Percentiles rank a stretch among this genome's conserved stretches.
phyloP scores from a whole-genome alignment of 495 filamentous ascomycete genomes.

The Penicillium odoratum region DNA sequence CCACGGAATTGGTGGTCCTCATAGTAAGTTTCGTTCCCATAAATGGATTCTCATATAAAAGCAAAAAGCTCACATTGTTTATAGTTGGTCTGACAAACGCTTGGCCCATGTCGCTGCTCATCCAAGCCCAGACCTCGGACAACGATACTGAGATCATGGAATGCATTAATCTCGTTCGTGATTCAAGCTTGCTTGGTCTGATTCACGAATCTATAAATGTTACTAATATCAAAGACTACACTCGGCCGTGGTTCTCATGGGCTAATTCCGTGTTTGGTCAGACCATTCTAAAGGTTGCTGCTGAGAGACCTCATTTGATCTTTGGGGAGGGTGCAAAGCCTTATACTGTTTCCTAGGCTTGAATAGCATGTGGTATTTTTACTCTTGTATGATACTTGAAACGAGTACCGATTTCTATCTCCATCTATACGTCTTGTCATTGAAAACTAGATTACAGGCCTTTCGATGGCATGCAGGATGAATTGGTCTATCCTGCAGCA shows the following conservation, averaged over 20 bases:
- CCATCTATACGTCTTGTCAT: neutral
- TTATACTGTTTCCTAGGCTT: slow-evolving; percentile 25
- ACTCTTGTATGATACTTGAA: neutral
- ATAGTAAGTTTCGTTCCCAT: slow-evolving; percentile 37
- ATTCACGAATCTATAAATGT: slow-evolving; percentile 94
- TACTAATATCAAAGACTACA: slow-evolving; percentile 69
- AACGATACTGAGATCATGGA: slow-evolving; percentile 79
- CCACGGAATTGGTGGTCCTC: slow-evolving; percentile 83
- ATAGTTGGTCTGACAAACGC: slow-evolving; percentile 77
- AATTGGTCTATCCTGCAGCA: neutral
- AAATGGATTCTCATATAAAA: neutral
- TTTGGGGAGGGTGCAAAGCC: slow-evolving; percentile 61
- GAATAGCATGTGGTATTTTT: neutral
- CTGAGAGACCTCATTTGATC: slow-evolving; percentile 81
- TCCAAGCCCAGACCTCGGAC: slow-evolving; percentile 88
- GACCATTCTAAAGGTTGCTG: slow-evolving; percentile 86
- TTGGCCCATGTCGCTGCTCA: slow-evolving; percentile 95
- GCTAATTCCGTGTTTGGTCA: slow-evolving; percentile 95
- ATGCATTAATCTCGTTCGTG: slow-evolving; percentile 69
- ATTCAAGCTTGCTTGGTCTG: slow-evolving; percentile 71
- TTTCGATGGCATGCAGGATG: too few species aligned
- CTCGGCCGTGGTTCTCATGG: slow-evolving; percentile 95
- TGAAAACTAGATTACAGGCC: too few species aligned
- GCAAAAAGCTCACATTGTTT: neutral
- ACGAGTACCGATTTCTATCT: neutral